These are phyloP conservation scores for Xylaria sp. DNA, from an alignment of 2,329 filamentous ascomycete species.

Conservation along the genomic window DNA sequence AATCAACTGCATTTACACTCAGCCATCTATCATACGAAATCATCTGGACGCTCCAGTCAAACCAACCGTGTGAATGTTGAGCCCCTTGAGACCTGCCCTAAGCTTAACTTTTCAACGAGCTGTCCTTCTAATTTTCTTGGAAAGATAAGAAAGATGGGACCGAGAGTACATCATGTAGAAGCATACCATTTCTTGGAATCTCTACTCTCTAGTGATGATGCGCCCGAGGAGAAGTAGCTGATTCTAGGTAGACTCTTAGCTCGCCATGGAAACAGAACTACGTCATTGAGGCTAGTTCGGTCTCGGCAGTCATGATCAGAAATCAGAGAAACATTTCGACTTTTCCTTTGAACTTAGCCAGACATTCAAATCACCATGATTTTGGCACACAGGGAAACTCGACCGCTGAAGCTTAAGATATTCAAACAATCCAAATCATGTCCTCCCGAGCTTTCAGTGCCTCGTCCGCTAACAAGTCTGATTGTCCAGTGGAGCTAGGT, in stretches of 20 bases:
- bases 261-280: neutral
- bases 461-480: neutral
- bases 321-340: neutral
- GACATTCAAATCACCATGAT: too few relatives aligned
- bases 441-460: neutral
- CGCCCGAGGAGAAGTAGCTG: neutral
- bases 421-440: neutral
- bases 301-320: neutral
- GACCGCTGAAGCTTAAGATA: neutral
- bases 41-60: neutral
- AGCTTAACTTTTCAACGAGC: neutral
- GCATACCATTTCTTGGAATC: neutral
- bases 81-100: neutral
- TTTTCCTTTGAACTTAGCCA: neutral
- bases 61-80: neutral
- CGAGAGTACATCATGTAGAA: neutral
- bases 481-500: constrained; percentile 4
- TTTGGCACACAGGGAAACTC: neutral
- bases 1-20: neutral
- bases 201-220: neutral
- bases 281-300: neutral
- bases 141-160: neutral
- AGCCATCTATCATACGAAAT: neutral
- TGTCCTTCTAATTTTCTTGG: neutral
- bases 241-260: neutral